Conservation (phyloP, 108 stramenopile genomes). For the Nannochloropsis salina region DNA sequence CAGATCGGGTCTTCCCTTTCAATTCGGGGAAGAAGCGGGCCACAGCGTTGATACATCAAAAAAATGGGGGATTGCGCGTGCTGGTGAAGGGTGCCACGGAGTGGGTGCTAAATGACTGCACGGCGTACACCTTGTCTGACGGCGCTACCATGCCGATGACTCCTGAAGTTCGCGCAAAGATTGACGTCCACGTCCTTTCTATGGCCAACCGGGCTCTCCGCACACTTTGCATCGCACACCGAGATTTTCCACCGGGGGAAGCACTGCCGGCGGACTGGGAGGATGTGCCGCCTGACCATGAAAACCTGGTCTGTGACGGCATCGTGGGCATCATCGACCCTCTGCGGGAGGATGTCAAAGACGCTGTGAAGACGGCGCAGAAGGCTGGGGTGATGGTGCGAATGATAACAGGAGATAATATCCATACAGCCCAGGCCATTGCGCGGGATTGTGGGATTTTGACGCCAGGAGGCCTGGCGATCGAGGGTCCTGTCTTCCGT, state of each 20-base stretch:
- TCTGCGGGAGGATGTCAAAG: slow-evolving; percentile 77
- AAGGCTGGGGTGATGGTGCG: slow-evolving; percentile 70
- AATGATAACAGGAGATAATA: slow-evolving; percentile 93
- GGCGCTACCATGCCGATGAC: slow-evolving; percentile 33
- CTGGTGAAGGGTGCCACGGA: slow-evolving; percentile 55
- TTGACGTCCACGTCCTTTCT: slow-evolving; percentile 12
- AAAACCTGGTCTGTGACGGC: slow-evolving; percentile 63
- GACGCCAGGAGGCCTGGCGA: slow-evolving; percentile 45
- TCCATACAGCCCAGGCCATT: slow-evolving; percentile 89
- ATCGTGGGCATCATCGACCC: slow-evolving; percentile 97
- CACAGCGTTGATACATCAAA: slow-evolving; percentile 31
- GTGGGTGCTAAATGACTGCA: slow-evolving; percentile 35
- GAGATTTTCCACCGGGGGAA: slow-evolving; percentile 25
- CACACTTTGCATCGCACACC: slow-evolving; percentile 50
- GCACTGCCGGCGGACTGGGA: slow-evolving; percentile 27
- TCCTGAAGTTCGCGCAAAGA: slow-evolving; percentile 29
- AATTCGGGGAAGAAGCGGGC: slow-evolving; percentile 63
- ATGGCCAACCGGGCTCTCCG: slow-evolving; percentile 50
- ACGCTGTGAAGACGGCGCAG: slow-evolving; percentile 60
- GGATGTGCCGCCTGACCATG: slow-evolving; percentile 51
- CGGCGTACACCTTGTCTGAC: neutral
- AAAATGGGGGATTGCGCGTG: slow-evolving; percentile 42
- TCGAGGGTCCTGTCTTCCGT: slow-evolving; percentile 55
- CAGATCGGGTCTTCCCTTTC: slow-evolving; percentile 62
- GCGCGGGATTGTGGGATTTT: slow-evolving; percentile 65